Evolutionary conservation across 495 filamentous ascomycete species (phyloP), one percentile per base, ranked within the genome.

Genomic region (Trichoderma parareesei): DNA sequence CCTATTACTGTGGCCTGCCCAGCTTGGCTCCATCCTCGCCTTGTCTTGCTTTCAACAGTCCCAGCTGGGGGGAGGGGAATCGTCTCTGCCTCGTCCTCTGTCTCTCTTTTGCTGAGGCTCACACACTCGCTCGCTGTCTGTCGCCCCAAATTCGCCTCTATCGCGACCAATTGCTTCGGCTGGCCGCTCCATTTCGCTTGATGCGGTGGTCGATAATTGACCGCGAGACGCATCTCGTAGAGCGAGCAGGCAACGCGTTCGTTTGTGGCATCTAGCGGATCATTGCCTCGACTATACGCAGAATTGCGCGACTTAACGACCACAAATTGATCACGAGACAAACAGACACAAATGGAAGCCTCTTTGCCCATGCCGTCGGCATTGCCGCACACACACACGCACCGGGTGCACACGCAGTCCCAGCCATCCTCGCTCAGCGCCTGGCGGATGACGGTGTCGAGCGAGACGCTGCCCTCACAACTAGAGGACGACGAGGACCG

Each of bases 381-480:
- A 48, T 68, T 73, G 5, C 66, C 71, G 65, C 69, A 27, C 27
- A 27, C 73, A 7, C 75, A 78, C 64, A 53, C 63, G 7, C 77
- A 72, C 1, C 71, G 75, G 35, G 71, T 74, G 1, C 72, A 78
- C 60, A 73, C 78, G 0, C 77, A 79, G 64, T 74, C 75, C 53
- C 70, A 74, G 48, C 43, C 53, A 6, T 2, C 64, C 14, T 60
- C 16, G 27, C 46, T 57, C 64, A 63, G 20, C 33, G 48, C 41
- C 53, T 62, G 3, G 37, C 60, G 9, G 46, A 66, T 40, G 62
- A 65, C 38, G 62, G 65, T 11, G 64, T 70, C 65, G 61, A 68
- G 11, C 66, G 71, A 57, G 70, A 72, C 14, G 67, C 74, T 60
- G 70, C 74, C 38, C 64, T 67, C 64, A 38, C 68, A 70, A 38